Percentiles rank a stretch among this genome's conserved stretches.
Conservation (phyloP, 2,329 filamentous ascomycete species). For the Aspergillus quadrilineatus region DNA sequence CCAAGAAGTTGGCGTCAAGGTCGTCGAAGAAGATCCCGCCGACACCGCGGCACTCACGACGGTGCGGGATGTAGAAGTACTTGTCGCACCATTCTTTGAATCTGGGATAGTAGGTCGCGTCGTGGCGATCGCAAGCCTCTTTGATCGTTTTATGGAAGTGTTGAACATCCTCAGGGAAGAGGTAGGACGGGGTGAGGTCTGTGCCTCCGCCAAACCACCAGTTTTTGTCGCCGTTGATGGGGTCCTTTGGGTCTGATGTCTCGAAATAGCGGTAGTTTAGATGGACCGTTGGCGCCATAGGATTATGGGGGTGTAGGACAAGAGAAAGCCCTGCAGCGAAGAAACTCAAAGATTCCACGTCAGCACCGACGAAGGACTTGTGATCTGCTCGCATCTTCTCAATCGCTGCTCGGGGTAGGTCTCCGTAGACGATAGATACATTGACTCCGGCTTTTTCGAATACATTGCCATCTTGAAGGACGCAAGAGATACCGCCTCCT, state of each 20-base stretch:
- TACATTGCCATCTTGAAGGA: constrained; percentile 91
- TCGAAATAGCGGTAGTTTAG: constrained; percentile 99
- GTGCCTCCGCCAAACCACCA: constrained; percentile 99
- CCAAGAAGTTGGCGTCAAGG: constrained; percentile 63
- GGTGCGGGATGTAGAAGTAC: constrained; percentile 94
- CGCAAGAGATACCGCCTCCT: constrained; percentile 89
- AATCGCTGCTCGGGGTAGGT: constrained; percentile 81
- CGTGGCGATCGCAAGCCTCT: constrained; percentile 87
- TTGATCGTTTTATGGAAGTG: constrained; percentile 96
- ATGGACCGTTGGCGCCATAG: constrained; percentile 96
- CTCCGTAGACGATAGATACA: constrained; percentile 91
- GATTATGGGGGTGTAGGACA: constrained; percentile 90
- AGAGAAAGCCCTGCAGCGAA: constrained; percentile 92
- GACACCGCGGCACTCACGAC: constrained; percentile 79
- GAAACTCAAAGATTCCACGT: constrained; percentile 83
- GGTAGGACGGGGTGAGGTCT: constrained; percentile 87
- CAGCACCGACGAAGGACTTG: constrained; percentile 76
- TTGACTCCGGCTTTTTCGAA: constrained; percentile 98
- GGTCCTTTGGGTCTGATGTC: constrained; percentile 79
- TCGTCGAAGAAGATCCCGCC: constrained; percentile 99
- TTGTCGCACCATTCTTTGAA: constrained; percentile 99
- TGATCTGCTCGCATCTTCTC: constrained; percentile 92
- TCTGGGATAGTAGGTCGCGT: constrained; percentile 83
- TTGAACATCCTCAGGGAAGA: constrained; percentile 95
- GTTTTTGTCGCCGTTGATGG: constrained; percentile 63